These are phyloP conservation scores for Mycena metata DNA, from an alignment of 768 basidiomycete species.

Conservation along the genomic window DNA sequence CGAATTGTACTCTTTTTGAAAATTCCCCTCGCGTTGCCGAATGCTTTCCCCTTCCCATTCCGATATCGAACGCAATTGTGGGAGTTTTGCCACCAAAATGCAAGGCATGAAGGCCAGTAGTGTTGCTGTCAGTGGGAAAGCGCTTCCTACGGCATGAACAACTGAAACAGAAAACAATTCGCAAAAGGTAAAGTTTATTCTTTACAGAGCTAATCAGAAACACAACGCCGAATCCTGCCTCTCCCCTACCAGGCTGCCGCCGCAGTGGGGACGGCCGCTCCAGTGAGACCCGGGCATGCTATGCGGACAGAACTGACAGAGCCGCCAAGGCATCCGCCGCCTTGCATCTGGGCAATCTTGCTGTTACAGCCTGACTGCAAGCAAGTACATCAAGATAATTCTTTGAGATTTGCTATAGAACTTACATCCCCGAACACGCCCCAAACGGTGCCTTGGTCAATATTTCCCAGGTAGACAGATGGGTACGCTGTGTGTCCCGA, in stretches of 20 bases:
- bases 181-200: no score
- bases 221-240: conserved; percentile 14
- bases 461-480: conserved; percentile 23
- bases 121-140: no score
- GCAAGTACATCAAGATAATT: conserved; percentile 17
- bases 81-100: no score
- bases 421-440: conserved; percentile 25
- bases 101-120: no score
- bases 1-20: no score
- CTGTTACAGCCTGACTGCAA: conserved; percentile 18
- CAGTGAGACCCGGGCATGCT: conserved; percentile 15
- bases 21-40: no score
- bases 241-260: conserved; percentile 8
- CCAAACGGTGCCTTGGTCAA: conserved; percentile 17
- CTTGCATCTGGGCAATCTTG: conserved; percentile 23
- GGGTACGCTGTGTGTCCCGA: conserved; percentile 15
- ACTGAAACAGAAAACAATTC: no score
- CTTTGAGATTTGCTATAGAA: conserved; percentile 22
- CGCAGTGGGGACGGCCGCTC: conserved; percentile 14
- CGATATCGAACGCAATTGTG: no score
- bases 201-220: no score
- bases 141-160: no score
- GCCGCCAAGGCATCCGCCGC: conserved; percentile 20
- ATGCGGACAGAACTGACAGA: conserved; percentile 24
- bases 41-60: no score